Evolutionary conservation across 1,284 basidiomycete genomes (phyloP).

Genomic region (Leccinum pseudoinsigne): DNA sequence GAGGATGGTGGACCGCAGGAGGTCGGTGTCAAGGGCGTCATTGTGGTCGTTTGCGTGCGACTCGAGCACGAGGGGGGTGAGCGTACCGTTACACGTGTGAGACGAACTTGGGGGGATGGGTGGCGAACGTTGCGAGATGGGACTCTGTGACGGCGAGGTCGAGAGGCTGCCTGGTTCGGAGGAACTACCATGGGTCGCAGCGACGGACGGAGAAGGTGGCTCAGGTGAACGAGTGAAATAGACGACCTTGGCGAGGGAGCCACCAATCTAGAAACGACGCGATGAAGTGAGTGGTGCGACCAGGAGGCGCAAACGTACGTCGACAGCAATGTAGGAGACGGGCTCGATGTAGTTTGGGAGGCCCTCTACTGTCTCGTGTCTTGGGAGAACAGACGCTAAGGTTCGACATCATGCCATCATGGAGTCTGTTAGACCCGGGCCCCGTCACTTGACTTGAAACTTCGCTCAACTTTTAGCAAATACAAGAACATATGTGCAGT

Average conservation of each 20-base stretch:
- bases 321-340: slow-evolving; percentile 94
- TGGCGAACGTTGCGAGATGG: slow-evolving; percentile 37
- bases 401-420: no score
- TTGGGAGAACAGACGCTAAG: slow-evolving; percentile 31
- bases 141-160: slow-evolving; percentile 44
- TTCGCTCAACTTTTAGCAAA: no score
- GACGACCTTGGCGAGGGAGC: slow-evolving; percentile 96
- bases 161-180: slow-evolving; percentile 44
- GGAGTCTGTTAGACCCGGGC: no score
- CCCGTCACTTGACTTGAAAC: no score
- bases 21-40: slow-evolving; percentile 43
- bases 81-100: slow-evolving; percentile 60
- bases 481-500: no score
- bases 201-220: slow-evolving; percentile 65
- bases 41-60: slow-evolving; percentile 36
- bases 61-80: slow-evolving; percentile 80
- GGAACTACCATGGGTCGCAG: slow-evolving; percentile 57
- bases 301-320: slow-evolving; percentile 58
- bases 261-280: slow-evolving; percentile 72
- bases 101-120: slow-evolving; percentile 40
- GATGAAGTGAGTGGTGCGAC: slow-evolving; percentile 6
- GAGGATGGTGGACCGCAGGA: slow-evolving; percentile 64
- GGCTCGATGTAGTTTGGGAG: slow-evolving; percentile 95
- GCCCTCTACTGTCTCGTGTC: slow-evolving; percentile 89
- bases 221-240: slow-evolving; percentile 94